Conservation (phyloP, 2,329 filamentous ascomycete species). For the Cladosporium sp. region DNA sequence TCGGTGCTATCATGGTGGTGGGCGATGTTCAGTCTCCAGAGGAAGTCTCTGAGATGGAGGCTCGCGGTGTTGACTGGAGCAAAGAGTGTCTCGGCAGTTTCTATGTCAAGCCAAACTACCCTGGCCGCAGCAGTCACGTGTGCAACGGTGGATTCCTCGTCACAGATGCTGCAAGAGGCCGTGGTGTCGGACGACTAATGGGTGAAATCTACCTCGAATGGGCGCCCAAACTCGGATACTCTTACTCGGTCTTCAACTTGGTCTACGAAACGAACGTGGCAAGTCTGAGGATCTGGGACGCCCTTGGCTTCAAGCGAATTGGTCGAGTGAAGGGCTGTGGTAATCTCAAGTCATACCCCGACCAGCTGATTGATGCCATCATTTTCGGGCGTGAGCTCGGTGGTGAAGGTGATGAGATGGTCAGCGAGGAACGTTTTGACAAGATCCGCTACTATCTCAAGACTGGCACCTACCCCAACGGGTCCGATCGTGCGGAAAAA, state of each 20-base stretch:
- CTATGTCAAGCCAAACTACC: slow-evolving; percentile 93
- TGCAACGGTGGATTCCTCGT: slow-evolving; percentile 66
- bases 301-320: slow-evolving; percentile 87
- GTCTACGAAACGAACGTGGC: slow-evolving; percentile 93
- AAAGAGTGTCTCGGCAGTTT: slow-evolving; percentile 84
- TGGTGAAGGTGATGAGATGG: slow-evolving; percentile 73
- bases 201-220: slow-evolving; percentile 55
- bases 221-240: slow-evolving; percentile 69
- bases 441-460: slow-evolving; percentile 98
- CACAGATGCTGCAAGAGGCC: slow-evolving; percentile 50
- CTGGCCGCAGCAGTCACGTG: slow-evolving; percentile 84
- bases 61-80: slow-evolving; percentile 66
- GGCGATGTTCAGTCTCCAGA: slow-evolving; percentile 69
- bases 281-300: slow-evolving; percentile 89
- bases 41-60: slow-evolving; percentile 51
- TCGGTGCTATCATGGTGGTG: slow-evolving; percentile 83
- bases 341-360: slow-evolving; percentile 51
- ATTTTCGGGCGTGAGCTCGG: slow-evolving; percentile 63
- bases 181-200: slow-evolving; percentile 55
- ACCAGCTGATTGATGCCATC: slow-evolving; percentile 53
- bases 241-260: slow-evolving; percentile 90
- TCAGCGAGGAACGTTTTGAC: slow-evolving; percentile 95
- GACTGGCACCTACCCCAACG: slow-evolving; percentile 87
- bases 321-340: slow-evolving; percentile 67
- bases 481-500: slow-evolving; percentile 93